Evolutionary conservation across 345 rosid genomes (phyloP).

Genomic region (Melaleuca alternifolia): DNA sequence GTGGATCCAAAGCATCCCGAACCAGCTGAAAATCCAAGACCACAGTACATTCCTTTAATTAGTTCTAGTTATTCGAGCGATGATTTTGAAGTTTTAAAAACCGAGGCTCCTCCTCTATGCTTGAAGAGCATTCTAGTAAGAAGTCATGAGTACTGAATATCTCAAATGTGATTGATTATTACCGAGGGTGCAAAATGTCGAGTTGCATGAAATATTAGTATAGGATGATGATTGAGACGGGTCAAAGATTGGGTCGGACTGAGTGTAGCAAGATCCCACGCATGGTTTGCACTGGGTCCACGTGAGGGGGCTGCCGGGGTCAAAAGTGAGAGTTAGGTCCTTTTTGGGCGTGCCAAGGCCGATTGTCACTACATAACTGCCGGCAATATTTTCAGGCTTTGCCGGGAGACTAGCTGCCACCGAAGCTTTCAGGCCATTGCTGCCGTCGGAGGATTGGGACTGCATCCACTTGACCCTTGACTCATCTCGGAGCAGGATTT

Average conservation of each 20-base stretch:
- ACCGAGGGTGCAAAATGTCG: background rate
- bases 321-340: slow-evolving; percentile 4
- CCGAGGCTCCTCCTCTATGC: background rate
- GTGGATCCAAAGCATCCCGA: slow-evolving; percentile 5
- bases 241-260: slow-evolving; percentile 7
- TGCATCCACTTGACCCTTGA: background rate
- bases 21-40: background rate
- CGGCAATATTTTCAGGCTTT: background rate
- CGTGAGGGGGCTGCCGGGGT: slow-evolving; percentile 16
- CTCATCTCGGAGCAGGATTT: background rate
- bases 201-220: slow-evolving; percentile 3
- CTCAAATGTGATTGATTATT: background rate
- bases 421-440: background rate
- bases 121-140: background rate
- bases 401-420: background rate
- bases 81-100: background rate
- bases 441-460: background rate
- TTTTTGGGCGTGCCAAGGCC: slow-evolving; percentile 13
- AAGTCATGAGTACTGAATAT: background rate
- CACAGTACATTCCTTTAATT: background rate
- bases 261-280: slow-evolving; percentile 1
- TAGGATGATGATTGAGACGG: slow-evolving; percentile 9
- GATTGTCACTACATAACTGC: slow-evolving; percentile 2
- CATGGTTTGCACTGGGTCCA: slow-evolving; percentile 31
- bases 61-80: background rate